Evolutionary conservation across 2,329 filamentous ascomycete species (phyloP).

Genomic region (Cladosporium sp.): DNA sequence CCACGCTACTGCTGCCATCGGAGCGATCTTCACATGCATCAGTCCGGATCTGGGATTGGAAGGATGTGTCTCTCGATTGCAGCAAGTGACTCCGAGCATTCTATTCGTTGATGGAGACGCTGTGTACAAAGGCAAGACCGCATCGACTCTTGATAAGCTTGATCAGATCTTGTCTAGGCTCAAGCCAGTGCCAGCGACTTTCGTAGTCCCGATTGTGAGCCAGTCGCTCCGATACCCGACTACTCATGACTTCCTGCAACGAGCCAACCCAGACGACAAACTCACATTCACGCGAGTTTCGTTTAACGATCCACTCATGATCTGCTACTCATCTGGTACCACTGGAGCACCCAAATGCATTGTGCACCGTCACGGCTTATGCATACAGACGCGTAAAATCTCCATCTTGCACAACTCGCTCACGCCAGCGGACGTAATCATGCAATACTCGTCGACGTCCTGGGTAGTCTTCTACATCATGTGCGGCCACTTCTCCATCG

Average conservation of each 20-base stretch:
- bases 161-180: conserved; percentile 37
- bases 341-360: conserved; percentile 47
- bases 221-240: conserved; percentile 29
- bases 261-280: conserved; percentile 34
- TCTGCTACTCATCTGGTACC: conserved; percentile 48
- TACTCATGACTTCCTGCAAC: conserved; percentile 39
- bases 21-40: conserved; percentile 49
- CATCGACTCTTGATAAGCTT: conserved; percentile 38
- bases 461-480: conserved; percentile 53
- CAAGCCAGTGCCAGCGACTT: conserved; percentile 31
- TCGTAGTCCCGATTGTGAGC: conserved; percentile 34
- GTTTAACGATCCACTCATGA: conserved; percentile 47
- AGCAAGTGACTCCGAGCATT: conserved; percentile 45
- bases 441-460: conserved; percentile 51
- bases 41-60: conserved; percentile 46
- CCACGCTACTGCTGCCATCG: conserved; percentile 45
- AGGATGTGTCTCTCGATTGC: conserved; percentile 42
- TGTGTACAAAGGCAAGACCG: conserved; percentile 44
- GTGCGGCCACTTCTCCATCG: conserved; percentile 46
- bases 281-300: conserved; percentile 44
- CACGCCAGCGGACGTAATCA: conserved; percentile 43
- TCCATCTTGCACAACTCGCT: conserved; percentile 49
- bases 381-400: conserved; percentile 50
- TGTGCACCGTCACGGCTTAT: conserved; percentile 48
- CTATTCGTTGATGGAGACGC: conserved; percentile 47